phyloP scores from a whole-genome alignment of 805 yeast genomes.

The Kodamaea kaohsiungensis region DNA sequence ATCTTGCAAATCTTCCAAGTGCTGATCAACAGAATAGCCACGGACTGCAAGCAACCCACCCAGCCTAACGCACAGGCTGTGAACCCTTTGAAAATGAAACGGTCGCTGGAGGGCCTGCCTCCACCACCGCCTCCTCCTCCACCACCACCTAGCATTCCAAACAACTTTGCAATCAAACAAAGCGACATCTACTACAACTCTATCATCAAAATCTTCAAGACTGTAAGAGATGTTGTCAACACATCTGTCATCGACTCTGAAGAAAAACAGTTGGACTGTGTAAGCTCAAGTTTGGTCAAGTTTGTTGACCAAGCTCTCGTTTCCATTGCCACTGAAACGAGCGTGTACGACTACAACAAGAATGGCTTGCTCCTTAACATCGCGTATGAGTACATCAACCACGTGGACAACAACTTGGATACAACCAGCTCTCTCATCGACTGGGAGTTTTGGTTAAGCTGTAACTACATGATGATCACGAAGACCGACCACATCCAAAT shows the following conservation, averaged over 20 bases:
- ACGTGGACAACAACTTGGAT: slow-evolving; percentile 26
- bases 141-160: slow-evolving; percentile 11
- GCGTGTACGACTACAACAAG: slow-evolving; percentile 39
- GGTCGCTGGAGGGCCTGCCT: not conserved
- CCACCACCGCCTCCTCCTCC: slow-evolving; percentile 11
- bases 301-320: slow-evolving; percentile 36
- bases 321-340: slow-evolving; percentile 34
- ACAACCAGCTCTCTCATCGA: slow-evolving; percentile 37
- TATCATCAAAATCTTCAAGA: slow-evolving; percentile 40
- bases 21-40: slow-evolving; percentile 23
- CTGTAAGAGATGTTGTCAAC: slow-evolving; percentile 37
- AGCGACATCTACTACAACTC: slow-evolving; percentile 38
- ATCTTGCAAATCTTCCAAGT: slow-evolving; percentile 43
- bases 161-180: slow-evolving; percentile 20
- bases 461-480: slow-evolving; percentile 56
- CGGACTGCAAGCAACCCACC: slow-evolving; percentile 4
- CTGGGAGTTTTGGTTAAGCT: slow-evolving; percentile 79
- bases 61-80: slow-evolving; percentile 6
- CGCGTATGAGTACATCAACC: slow-evolving; percentile 39
- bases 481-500: slow-evolving; percentile 60
- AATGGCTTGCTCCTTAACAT: slow-evolving; percentile 43
- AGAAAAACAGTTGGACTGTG: slow-evolving; percentile 20
- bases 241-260: slow-evolving; percentile 11
- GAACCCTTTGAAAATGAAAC: slow-evolving; percentile 4
- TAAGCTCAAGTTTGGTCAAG: slow-evolving; percentile 15